Base-by-base conservation (phyloP, 2,329 filamentous ascomycete species). In the Clarireedia sp. region DNA sequence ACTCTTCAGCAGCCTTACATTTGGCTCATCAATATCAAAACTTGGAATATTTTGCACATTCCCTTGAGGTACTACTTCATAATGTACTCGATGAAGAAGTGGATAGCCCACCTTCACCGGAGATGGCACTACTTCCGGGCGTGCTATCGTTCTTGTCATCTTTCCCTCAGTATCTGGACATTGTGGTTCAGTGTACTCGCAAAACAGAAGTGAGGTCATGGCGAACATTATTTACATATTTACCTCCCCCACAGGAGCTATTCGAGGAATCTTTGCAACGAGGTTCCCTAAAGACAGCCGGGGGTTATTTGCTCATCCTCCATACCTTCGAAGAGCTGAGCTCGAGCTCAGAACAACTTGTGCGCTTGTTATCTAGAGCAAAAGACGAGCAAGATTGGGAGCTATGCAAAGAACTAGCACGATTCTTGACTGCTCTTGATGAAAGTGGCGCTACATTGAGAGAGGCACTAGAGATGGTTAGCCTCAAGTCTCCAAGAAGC, bases 121-220 rank as follows among this genome's bases (percentile, higher is more conserved):
- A 85, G 60, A 77, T 83, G 69, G 75, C 86, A 64, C 72, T 87
- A 62, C 67, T 91, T 65, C 79, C 83, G 65, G 71, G 84, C 3
- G 82, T 85, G 2, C 69, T 85, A 21, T 85, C 81, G 0, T 75
- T 85, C 8, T 69, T 85, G 56, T 87, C 87, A 0, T 89, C 85
- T 1, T 87, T 90, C 70, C 86, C 85, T 55, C 83, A 90, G 56
- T 99, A 96, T 67, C 83, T 97, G 16, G 92, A 97, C 65, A 94
- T 97, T 56, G 86, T 99, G 23, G 87, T 99, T 19, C 94, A 95
- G 72, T 99, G 94, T 72, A 96, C 94, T 1, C 86, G 94, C 54
- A 99, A 99, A 72, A 99, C 94, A 0, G 94, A 99, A 68, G 84
- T 96, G 7, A 84, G 92, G 40, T 95, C 90, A 55, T 99, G 94